phyloP scores from a whole-genome alignment of 2,329 filamentous ascomycete species.

The Botrytis byssoidea region DNA sequence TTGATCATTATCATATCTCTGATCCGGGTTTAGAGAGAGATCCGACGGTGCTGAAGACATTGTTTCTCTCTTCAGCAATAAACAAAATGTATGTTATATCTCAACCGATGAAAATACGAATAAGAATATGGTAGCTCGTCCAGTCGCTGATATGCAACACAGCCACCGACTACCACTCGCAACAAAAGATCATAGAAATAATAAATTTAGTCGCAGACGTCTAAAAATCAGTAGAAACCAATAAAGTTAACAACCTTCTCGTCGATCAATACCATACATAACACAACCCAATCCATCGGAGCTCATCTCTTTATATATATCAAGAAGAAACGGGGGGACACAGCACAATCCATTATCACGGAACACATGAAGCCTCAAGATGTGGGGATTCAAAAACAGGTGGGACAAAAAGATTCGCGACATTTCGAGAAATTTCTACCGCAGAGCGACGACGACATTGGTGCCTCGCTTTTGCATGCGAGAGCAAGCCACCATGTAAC shows the following conservation, averaged over 20 bases:
- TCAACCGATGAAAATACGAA: background rate
- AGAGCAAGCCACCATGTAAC: background rate
- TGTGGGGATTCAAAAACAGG: background rate
- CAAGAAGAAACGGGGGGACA: background rate
- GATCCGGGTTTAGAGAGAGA: conserved; percentile 8
- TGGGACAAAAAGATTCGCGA: background rate
- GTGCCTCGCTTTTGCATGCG: background rate
- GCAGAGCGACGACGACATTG: background rate
- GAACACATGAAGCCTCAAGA: background rate
- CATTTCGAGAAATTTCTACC: conserved; percentile 9
- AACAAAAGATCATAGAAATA: background rate
- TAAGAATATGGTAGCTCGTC: background rate
- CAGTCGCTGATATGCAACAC: background rate
- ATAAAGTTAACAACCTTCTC: background rate
- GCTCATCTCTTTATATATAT: background rate
- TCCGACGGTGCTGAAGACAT: conserved; percentile 17
- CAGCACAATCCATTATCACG: background rate
- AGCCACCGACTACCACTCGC: background rate
- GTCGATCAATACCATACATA: background rate
- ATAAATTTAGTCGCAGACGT: background rate
- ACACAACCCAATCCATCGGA: background rate
- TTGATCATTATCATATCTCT: conserved; percentile 15
- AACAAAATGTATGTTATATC: background rate
- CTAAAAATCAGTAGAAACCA: background rate
- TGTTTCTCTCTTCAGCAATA: background rate